A percentile compares a stretch with the other conserved stretches of the same genome.
These are phyloP conservation scores for Nitzschia sp. DNA, from an alignment of 108 stramenopile genomes.

Conservation along the genomic window DNA sequence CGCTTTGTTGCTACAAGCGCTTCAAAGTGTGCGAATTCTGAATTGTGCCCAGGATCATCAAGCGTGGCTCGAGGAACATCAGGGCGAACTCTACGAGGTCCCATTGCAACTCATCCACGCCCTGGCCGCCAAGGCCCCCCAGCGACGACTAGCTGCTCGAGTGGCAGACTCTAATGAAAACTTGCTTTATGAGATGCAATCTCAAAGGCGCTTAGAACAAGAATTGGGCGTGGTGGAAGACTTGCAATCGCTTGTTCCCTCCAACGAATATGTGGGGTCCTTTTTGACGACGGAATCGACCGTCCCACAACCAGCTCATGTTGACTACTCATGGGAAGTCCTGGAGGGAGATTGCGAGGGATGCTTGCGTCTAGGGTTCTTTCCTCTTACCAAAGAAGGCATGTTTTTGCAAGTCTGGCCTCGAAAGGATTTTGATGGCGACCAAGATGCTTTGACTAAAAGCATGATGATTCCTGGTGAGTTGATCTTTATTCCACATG, in stretches of 20 bases:
- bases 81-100: conserved; percentile 24
- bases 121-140: conserved; percentile 23
- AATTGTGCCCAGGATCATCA: background rate
- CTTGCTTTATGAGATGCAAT: conserved; percentile 57
- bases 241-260: conserved; percentile 23
- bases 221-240: conserved; percentile 13
- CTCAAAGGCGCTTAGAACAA: conserved; percentile 1
- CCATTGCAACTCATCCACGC: conserved; percentile 23
- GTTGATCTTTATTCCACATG: conserved; percentile 61
- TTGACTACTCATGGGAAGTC: conserved; percentile 67
- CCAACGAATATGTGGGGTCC: conserved; percentile 42
- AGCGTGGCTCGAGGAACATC: conserved; percentile 17
- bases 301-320: conserved; percentile 69
- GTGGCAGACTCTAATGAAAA: conserved; percentile 71
- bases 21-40: conserved; percentile 14
- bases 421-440: conserved; percentile 5
- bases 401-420: conserved; percentile 64
- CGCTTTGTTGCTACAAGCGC: too few species aligned
- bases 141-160: conserved; percentile 42
- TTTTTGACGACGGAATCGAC: conserved; percentile 56
- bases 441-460: too few species aligned
- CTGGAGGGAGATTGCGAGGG: conserved; percentile 30
- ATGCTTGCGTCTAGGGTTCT: conserved; percentile 54
- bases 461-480: conserved; percentile 22
- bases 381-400: conserved; percentile 64